A percentile compares a stretch with the other conserved stretches of the same genome.
Evolutionary conservation across 345 rosid genomes (phyloP).

Genomic region (Eucalyptus pumila): DNA sequence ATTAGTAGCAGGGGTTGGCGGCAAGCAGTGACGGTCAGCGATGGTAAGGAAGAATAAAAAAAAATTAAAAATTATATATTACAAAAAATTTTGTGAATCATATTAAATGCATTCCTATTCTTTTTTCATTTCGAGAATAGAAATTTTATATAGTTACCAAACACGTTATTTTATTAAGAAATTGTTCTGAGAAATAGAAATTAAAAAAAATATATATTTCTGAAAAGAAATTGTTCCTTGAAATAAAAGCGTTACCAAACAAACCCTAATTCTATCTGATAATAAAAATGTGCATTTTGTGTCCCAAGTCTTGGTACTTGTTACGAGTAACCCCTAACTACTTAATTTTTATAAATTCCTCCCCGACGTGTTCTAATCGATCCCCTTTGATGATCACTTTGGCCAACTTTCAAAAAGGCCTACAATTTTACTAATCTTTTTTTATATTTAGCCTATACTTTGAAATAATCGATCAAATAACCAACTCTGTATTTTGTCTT

Average conservation of each 20-base stretch:
- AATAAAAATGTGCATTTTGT: background rate
- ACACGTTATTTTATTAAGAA: too few species aligned
- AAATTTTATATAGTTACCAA: too few species aligned
- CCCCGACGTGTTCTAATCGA: background rate
- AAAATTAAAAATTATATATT: too few species aligned
- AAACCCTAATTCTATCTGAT: rapidly evolving
- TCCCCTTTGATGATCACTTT: background rate
- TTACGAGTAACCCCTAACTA: background rate
- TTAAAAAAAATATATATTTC: too few species aligned
- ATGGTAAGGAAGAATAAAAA: too few species aligned
- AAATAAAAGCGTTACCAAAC: rapidly evolving
- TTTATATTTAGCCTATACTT: background rate
- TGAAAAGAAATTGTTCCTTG: rapidly evolving
- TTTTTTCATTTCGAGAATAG: too few species aligned
- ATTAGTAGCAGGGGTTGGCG: rapidly evolving
- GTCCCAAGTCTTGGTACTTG: background rate
- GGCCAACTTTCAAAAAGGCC: background rate
- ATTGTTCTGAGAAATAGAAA: rapidly evolving
- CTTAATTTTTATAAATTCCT: background rate
- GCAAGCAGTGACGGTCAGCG: rapidly evolving
- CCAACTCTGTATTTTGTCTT: background rate
- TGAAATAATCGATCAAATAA: background rate
- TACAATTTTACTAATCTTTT: background rate
- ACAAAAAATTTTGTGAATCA: rapidly evolving
- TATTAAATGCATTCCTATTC: rapidly evolving